Percentiles rank a stretch among this genome's conserved stretches.
These are phyloP conservation scores for Penicillium occitanis DNA, from an alignment of 2,329 filamentous ascomycete species.

Conservation along the genomic window DNA sequence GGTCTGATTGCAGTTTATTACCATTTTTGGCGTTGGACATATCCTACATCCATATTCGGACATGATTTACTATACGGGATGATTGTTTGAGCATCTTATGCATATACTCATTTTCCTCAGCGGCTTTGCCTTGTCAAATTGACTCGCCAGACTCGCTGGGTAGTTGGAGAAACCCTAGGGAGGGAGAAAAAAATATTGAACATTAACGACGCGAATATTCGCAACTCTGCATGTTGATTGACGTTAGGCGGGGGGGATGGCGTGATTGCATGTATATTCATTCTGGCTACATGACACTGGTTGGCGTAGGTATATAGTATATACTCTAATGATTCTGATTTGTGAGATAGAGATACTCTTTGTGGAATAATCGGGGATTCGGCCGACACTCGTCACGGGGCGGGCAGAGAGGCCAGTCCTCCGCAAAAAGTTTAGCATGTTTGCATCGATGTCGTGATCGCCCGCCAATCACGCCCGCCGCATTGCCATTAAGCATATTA, in stretches of 20 bases:
- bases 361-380: background rate
- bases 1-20: slow-evolving; percentile 4
- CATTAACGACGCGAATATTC: background rate
- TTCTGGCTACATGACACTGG: background rate
- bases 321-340: slow-evolving; percentile 4
- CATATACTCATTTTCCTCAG: background rate
- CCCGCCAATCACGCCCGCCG: slow-evolving; percentile 36
- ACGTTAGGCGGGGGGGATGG: background rate
- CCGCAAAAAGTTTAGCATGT: slow-evolving; percentile 23
- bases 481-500: slow-evolving; percentile 15
- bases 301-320: background rate
- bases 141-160: background rate
- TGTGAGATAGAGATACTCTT: background rate
- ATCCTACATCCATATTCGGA: slow-evolving; percentile 8
- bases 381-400: slow-evolving; percentile 13
- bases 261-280: slow-evolving; percentile 12
- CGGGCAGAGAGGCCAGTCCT: background rate
- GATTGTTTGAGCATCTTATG: slow-evolving; percentile 6
- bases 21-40: slow-evolving; percentile 11
- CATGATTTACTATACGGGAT: background rate
- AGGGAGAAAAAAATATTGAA: background rate
- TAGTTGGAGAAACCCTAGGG: background rate
- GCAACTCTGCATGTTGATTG: slow-evolving; percentile 10
- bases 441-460: slow-evolving; percentile 50
- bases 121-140: background rate